phyloP scores from a whole-genome alignment of 139 green algal genomes.

The Penium margaritaceum region DNA sequence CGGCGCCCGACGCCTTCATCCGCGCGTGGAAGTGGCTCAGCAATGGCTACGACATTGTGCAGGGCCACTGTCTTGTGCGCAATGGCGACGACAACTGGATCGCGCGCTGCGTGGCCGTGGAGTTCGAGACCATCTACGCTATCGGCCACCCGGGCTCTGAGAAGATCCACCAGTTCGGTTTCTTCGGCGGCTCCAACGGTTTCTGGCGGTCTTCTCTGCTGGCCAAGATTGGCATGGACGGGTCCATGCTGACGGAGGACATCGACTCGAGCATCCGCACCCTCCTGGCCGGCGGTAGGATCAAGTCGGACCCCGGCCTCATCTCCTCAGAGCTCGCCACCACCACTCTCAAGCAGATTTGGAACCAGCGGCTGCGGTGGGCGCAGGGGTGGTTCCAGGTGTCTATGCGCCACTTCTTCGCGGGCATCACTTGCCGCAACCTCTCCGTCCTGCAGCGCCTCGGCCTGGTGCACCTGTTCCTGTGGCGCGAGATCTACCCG shows the following conservation, averaged over 20 bases:
- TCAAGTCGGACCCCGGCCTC: slow-evolving; percentile 24
- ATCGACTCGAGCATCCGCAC: slow-evolving; percentile 30
- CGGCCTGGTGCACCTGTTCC: slow-evolving; percentile 18
- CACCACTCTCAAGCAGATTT: slow-evolving; percentile 14
- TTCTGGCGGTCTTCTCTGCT: slow-evolving; percentile 27
- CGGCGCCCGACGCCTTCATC: slow-evolving; percentile 28
- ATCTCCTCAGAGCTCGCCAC: slow-evolving; percentile 32
- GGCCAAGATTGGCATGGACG: slow-evolving; percentile 32
- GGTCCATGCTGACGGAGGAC: slow-evolving; percentile 34
- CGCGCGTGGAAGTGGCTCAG: slow-evolving; percentile 22
- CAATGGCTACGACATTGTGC: slow-evolving; percentile 34
- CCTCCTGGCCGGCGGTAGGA: slow-evolving; percentile 12
- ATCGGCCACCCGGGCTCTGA: slow-evolving; percentile 27
- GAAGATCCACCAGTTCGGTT: slow-evolving; percentile 25
- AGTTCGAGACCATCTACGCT: slow-evolving; percentile 27
- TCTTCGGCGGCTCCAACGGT: slow-evolving; percentile 41
- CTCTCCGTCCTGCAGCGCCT: slow-evolving; percentile 9
- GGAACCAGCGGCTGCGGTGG: slow-evolving; percentile 40
- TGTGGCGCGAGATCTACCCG: slow-evolving; percentile 28
- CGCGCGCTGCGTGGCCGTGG: slow-evolving; percentile 8
- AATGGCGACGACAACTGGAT: slow-evolving; percentile 23
- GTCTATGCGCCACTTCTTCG: slow-evolving; percentile 25
- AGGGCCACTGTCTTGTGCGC: slow-evolving; percentile 27
- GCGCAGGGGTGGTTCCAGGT: slow-evolving; percentile 44
- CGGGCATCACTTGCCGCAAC: slow-evolving; percentile 11